Evolutionary conservation across 2,329 filamentous ascomycete species (phyloP).

Genomic region (Hypoxylon sp.): DNA sequence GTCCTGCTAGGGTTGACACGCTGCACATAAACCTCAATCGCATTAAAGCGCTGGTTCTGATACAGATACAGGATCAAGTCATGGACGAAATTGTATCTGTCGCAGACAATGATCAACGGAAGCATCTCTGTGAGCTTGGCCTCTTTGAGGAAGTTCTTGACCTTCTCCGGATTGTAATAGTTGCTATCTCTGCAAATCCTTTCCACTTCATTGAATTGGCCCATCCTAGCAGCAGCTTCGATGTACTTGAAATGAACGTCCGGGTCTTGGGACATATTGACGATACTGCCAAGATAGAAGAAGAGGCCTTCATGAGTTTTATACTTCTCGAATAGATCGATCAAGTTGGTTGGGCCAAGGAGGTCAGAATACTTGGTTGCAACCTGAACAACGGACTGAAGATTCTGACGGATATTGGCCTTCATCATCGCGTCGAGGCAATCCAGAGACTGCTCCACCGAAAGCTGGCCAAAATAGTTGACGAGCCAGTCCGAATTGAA

Average conservation of each 20-base stretch:
- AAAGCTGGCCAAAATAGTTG: conserved; percentile 93
- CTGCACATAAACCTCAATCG: conserved; percentile 98
- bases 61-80: conserved; percentile 97
- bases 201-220: conserved; percentile 95
- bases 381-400: conserved; percentile 94
- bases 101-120: conserved; percentile 97
- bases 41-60: conserved; percentile 99
- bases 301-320: conserved; percentile 96
- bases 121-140: conserved; percentile 92
- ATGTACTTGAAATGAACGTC: conserved; percentile 99
- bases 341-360: conserved; percentile 86
- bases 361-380: conserved; percentile 98
- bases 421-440: conserved; percentile 97
- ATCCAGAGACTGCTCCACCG: conserved; percentile 94
- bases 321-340: conserved; percentile 97
- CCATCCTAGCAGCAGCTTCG: conserved; percentile 93
- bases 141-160: conserved; percentile 99
- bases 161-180: conserved; percentile 91
- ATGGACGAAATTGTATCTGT: conserved; percentile 99
- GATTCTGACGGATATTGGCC: conserved; percentile 95
- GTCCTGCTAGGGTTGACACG: conserved; percentile 93
- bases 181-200: conserved; percentile 96
- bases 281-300: conserved; percentile 98
- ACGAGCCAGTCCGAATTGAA: conserved; percentile 93
- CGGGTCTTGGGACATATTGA: conserved; percentile 94